Evolutionary conservation across 805 yeast genomes (phyloP).

Genomic region (Hanseniaspora meyeri): DNA sequence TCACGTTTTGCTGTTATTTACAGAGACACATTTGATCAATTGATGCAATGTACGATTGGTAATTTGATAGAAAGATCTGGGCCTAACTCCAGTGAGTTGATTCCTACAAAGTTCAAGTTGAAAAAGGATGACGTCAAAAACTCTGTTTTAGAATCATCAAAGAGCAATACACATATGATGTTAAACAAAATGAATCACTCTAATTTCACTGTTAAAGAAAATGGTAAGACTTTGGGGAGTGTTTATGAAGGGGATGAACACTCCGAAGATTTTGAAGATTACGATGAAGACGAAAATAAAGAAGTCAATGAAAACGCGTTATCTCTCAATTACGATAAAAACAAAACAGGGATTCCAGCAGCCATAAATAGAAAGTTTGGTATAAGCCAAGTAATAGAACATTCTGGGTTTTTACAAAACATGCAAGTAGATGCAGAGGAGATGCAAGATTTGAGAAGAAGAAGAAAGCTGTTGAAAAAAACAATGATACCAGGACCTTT

Average conservation of each 20-base stretch:
- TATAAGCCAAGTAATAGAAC: constrained; percentile 23
- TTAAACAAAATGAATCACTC: background rate
- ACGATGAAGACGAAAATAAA: background rate
- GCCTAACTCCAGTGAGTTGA: constrained; percentile 46
- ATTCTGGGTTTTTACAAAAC: constrained; percentile 30
- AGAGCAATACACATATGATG: background rate
- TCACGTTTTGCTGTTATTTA: constrained; percentile 49
- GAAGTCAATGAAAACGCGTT: background rate
- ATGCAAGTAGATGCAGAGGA: constrained; percentile 31
- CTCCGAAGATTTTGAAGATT: background rate
- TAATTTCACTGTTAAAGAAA: background rate
- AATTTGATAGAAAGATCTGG: constrained; percentile 52
- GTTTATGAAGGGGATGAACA: background rate
- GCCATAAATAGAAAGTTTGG: constrained; percentile 39
- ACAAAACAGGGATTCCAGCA: constrained; percentile 45
- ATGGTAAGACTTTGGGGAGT: background rate
- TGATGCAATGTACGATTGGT: constrained; percentile 52
- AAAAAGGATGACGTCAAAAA: background rate
- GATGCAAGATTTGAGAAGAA: constrained; percentile 37
- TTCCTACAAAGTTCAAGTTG: constrained; percentile 23
- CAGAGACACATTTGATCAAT: constrained; percentile 55
- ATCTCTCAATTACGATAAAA: background rate
- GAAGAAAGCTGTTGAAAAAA: constrained; percentile 40
- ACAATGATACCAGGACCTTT: constrained; percentile 44
- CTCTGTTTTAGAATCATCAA: background rate